Evolutionary conservation across 306 rosid species (phyloP).

Genomic region (Fagus sylvatica): DNA sequence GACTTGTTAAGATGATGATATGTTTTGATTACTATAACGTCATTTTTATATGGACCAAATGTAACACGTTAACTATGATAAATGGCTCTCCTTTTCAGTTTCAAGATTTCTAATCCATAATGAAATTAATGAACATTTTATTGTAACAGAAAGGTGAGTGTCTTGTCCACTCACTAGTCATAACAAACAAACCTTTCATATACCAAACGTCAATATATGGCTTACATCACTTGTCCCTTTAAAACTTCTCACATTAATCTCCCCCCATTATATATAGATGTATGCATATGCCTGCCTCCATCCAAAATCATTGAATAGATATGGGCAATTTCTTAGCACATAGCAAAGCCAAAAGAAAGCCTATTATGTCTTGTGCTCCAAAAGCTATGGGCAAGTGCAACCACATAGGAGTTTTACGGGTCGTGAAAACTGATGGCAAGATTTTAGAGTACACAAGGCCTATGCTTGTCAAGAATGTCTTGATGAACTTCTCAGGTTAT

Average conservation of each 20-base stretch:
- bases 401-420: not conserved
- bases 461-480: not conserved
- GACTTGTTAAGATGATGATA: too few relatives aligned
- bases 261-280: not conserved
- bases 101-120: too few relatives aligned
- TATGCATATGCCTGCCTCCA: not conserved
- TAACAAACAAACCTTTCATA: not conserved
- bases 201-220: not conserved
- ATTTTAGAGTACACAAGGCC: not conserved
- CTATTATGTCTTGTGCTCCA: not conserved
- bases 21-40: too few relatives aligned
- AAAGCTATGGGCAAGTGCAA: not conserved
- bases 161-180: not conserved
- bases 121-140: not conserved
- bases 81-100: too few relatives aligned
- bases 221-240: not conserved
- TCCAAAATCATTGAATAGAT: not conserved
- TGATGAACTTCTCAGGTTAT: not conserved
- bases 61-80: too few relatives aligned
- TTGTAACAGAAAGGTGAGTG: not conserved
- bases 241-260: not conserved
- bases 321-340: not conserved
- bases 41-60: too few relatives aligned
- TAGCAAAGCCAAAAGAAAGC: too few relatives aligned
- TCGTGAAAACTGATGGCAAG: not conserved